Evolutionary conservation across 257 asterid genomes (phyloP).

Genomic region (Solanum chmielewskii): DNA sequence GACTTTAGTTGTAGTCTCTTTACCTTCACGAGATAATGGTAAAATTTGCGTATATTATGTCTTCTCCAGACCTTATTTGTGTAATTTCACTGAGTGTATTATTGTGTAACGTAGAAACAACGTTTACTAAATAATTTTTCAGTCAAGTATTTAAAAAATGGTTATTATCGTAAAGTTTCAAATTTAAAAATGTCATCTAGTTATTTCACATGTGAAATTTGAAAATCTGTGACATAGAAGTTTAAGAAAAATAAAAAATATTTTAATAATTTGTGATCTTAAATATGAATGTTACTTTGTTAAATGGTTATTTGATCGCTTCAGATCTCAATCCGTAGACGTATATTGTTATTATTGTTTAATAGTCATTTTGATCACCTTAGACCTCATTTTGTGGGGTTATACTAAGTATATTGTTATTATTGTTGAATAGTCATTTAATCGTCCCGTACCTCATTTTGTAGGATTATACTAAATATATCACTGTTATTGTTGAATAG

Average conservation of each 20-base stretch:
- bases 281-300: not conserved
- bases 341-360: not conserved
- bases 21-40: fast-evolving
- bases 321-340: not conserved
- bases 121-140: not conserved
- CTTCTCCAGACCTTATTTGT: not conserved
- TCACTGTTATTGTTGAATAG: not conserved
- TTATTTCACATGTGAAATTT: not conserved
- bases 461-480: not conserved
- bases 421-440: not conserved
- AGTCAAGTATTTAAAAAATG: not conserved
- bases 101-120: not conserved
- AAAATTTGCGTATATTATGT: fast-evolving
- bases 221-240: not conserved
- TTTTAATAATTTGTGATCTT: not conserved
- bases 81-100: no score
- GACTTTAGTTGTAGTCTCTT: not conserved
- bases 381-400: not conserved
- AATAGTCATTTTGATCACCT: not conserved
- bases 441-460: not conserved
- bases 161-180: not conserved
- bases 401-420: not conserved
- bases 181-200: not conserved
- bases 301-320: not conserved
- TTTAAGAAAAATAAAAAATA: not conserved